Evolutionary conservation across 208 protist species (phyloP), one percentile per base, ranked within the genome.

Genomic region (Endotrypanum monterogeii): DNA sequence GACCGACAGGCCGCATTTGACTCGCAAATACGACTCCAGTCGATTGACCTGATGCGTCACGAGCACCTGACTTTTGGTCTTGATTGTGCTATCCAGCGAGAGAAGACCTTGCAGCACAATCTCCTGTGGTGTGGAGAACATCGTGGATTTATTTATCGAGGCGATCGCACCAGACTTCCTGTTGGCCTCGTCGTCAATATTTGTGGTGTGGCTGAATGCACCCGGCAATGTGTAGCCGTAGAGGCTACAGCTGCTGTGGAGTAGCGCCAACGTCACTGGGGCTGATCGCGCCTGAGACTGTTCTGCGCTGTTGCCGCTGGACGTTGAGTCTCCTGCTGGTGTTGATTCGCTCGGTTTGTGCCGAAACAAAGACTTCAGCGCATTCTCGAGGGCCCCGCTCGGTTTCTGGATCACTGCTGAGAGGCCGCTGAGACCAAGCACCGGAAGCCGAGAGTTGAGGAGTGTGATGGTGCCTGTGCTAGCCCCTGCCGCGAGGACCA

Each of bases 401-500:
- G 75, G 76, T 52, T 74, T 63, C 58, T 54, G 56, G 58, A 92
- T 61, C 11, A 74, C 74, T 14, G 81, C 79, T 4, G 84, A 77
- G 52, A 80, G 83, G 0, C 92, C 88, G 23, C 82, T 74, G n/a
- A 96, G 66, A 7, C 85, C 84, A 3, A 95, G 58, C 32, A 96
- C 83, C 14, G 92, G 92, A 28, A 96, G 74, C 8, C 84, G 88
- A 1, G 85, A 84, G 48, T 85, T 88, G 30, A 79, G 71, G 44
- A 83, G 73, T 52, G 92, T 93, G 20, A 96, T 60, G 20, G 57
- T 62, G 9, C 88, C 87, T 5, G 90, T 94, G 51, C 80, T 65
- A 0, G 80, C 79, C 8, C 92, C 92, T 11, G 89, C 82, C 8
- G 92, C 83, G 46, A 95, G 82, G 62, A 96, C 90, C 41, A 96